Conservation (phyloP, 352 stramenopile species). For the Globisporangium spinosum region DNA sequence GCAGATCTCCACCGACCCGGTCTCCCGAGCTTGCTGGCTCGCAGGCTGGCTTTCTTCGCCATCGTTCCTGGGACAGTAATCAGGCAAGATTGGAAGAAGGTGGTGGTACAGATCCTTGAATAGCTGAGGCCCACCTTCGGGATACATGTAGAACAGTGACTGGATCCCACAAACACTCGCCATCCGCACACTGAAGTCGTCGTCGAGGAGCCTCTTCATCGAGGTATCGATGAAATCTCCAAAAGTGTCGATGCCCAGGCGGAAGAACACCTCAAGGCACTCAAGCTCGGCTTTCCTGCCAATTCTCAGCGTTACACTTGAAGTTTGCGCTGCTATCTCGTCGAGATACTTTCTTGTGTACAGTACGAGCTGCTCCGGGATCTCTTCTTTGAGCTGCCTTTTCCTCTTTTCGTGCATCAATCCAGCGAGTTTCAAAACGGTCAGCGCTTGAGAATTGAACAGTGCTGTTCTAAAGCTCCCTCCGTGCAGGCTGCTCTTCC, state of each 20-base stretch:
- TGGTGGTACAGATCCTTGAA: slow-evolving; percentile 50
- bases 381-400: slow-evolving; percentile 43
- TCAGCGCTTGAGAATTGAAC: slow-evolving; percentile 54
- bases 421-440: slow-evolving; percentile 38
- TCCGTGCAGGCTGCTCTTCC: slow-evolving; percentile 20
- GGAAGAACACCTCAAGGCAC: slow-evolving; percentile 69
- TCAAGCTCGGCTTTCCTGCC: slow-evolving; percentile 36
- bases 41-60: not conserved
- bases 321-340: slow-evolving; percentile 12
- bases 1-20: slow-evolving; percentile 31
- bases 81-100: slow-evolving; percentile 31
- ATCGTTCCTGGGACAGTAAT: not conserved
- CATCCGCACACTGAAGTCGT: slow-evolving; percentile 51
- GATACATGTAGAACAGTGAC: slow-evolving; percentile 80
- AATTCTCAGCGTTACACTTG: slow-evolving; percentile 26
- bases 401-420: slow-evolving; percentile 56
- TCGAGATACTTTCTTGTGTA: slow-evolving; percentile 40
- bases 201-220: slow-evolving; percentile 46
- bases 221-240: slow-evolving; percentile 45
- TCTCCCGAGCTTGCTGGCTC: slow-evolving; percentile 3
- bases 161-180: slow-evolving; percentile 46
- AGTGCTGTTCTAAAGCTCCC: slow-evolving; percentile 31
- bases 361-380: slow-evolving; percentile 40
- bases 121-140: slow-evolving; percentile 52
- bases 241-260: slow-evolving; percentile 51